Base-by-base conservation (phyloP, 768 basidiomycete species). In the Tylopilus sp. region DNA sequence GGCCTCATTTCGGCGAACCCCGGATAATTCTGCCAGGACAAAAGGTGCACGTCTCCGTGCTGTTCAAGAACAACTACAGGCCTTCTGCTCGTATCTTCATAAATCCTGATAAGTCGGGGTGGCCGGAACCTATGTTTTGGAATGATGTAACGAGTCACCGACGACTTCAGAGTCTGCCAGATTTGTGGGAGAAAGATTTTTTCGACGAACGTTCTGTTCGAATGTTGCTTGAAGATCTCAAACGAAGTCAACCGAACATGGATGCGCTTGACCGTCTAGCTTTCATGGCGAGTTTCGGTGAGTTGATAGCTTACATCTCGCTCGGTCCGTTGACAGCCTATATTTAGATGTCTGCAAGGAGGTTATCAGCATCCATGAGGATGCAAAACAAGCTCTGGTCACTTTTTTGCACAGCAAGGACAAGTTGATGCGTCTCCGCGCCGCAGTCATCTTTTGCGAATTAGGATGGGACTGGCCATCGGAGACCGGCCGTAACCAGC, bases 41-140 rank as follows among this genome's bases (percentile, higher is more conserved):
- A 38, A 69, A 60, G 38, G 58, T 68, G n/a, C 67, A 68, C 44
- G 61, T 69, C 7, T 69, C 67, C 1, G 68, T 41, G 25, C 31
- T 68, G 1, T 68, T 66, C 62, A 69, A 62, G 53, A 51, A 54
- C 40, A 59, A 68, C 23, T 68, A 68, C 54, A 67, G 60, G 33
- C 58, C 67, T 7, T 40, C 28, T 38, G 66, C 63, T 1, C 56
- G 22, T 21, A 66, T 68, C 47, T 56, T 47, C 43, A 61, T 55
- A 22, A 61, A 53, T 8, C 41, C 56, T 6, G 53, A 56, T 31
- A 41, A 51, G 17, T n/a, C n/a, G n/a, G n/a, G n/a, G n/a, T 68
- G 67, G 67, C 68, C 61, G 4, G 66, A 59, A 12, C 49, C 63
- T 1, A 61, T 68, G 62, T 64, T 63, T 44, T 69, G 67, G 67